Conservation (phyloP, 257 asterid genomes). For the Handroanthus guayacan region DNA sequence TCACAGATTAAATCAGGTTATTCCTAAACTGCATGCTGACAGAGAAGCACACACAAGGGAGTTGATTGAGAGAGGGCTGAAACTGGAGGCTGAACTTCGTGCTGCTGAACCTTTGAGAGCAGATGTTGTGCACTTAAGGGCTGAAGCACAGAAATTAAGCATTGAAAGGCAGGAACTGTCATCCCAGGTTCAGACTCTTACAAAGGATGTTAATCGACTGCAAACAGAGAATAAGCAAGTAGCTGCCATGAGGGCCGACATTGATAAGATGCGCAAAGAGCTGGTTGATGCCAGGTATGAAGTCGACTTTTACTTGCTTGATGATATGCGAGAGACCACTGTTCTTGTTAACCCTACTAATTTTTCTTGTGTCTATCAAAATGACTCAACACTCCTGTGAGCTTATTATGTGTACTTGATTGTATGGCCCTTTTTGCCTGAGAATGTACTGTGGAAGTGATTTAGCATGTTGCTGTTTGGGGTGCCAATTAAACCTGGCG, state of each 20-base stretch:
- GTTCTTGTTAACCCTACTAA: background rate
- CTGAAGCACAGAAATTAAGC: constrained; percentile 72
- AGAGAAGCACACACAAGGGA: constrained; percentile 81
- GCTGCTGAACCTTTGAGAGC: constrained; percentile 66
- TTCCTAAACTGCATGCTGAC: constrained; percentile 72
- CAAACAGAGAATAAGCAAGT: constrained; percentile 73
- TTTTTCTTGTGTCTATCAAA: constrained; percentile 1
- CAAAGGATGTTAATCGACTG: constrained; percentile 66
- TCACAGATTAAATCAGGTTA: constrained; percentile 65
- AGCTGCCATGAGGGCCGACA: constrained; percentile 63
- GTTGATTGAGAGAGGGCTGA: constrained; percentile 72
- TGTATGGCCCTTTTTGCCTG: constrained; percentile 1
- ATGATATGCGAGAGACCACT: background rate
- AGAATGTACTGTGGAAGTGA: background rate
- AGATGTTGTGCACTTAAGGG: constrained; percentile 66
- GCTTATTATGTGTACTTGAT: background rate
- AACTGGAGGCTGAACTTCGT: constrained; percentile 82
- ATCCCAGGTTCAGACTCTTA: constrained; percentile 62
- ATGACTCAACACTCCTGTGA: background rate
- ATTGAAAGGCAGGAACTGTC: constrained; percentile 65
- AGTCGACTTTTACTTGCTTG: constrained; percentile 13
- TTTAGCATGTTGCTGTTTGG: background rate
- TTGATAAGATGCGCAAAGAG: constrained; percentile 77
- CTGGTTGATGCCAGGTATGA: constrained; percentile 74
- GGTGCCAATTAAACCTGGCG: no score